These are phyloP conservation scores for Claviceps lovelessii DNA, from an alignment of 2,329 filamentous ascomycete species.

Conservation along the genomic window DNA sequence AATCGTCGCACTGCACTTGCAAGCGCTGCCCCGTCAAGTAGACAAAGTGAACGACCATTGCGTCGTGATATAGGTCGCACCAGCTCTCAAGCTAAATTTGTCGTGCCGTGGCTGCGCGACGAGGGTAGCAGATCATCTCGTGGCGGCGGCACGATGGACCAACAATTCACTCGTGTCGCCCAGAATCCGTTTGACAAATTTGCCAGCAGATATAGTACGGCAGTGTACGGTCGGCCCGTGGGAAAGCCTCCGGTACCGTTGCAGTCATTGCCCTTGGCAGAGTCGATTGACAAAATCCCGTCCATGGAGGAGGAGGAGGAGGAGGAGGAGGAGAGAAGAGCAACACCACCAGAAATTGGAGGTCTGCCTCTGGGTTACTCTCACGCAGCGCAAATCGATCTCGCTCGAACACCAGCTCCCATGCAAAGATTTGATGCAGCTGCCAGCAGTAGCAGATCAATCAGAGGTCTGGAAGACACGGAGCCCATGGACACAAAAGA, in stretches of 20 bases:
- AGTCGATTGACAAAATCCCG: background rate
- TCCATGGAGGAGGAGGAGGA: background rate
- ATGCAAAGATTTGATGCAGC: background rate
- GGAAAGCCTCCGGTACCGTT: background rate
- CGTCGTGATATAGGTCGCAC: background rate
- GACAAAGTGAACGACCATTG: background rate
- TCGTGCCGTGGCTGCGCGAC: background rate
- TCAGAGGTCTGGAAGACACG: background rate
- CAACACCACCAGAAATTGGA: background rate
- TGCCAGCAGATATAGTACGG: background rate
- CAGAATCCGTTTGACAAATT: background rate
- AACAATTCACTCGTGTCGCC: background rate
- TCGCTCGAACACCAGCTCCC: conserved; percentile 3
- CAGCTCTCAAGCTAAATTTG: background rate
- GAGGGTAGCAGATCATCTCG: background rate
- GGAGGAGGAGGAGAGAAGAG: background rate
- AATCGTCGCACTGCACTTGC: background rate
- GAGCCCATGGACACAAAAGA: background rate
- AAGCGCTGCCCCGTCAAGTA: background rate
- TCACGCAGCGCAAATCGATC: conserved; percentile 1
- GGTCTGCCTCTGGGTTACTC: background rate
- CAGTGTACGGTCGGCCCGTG: background rate
- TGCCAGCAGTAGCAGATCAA: background rate
- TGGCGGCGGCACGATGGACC: background rate
- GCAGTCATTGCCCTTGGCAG: background rate